phyloP scores from a whole-genome alignment of 169 alveolate genomes.

The Nephromyces sp. region DNA sequence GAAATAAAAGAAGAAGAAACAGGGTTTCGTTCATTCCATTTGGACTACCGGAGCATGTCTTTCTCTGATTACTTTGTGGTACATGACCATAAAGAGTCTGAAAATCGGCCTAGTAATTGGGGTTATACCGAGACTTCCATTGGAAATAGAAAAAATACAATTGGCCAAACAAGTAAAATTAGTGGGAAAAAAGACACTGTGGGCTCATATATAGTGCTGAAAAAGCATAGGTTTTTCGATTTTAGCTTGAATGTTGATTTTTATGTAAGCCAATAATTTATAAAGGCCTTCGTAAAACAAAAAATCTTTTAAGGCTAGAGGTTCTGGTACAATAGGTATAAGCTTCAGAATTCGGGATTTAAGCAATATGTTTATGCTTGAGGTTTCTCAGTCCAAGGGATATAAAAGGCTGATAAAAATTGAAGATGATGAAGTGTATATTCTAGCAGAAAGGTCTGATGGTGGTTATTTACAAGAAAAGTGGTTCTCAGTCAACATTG shows the following conservation, averaged over 20 bases:
- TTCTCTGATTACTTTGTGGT: slow-evolving; percentile 62
- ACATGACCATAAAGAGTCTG: slow-evolving; percentile 58
- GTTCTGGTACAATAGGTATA: slow-evolving; percentile 67
- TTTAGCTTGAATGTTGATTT: slow-evolving; percentile 52
- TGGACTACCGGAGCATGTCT: slow-evolving; percentile 59
- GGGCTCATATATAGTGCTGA: slow-evolving; percentile 67
- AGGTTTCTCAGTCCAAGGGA: slow-evolving; percentile 53
- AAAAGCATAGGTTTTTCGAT: slow-evolving; percentile 63
- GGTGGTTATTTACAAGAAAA: slow-evolving; percentile 57
- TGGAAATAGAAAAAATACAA: slow-evolving; percentile 51
- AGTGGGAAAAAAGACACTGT: slow-evolving; percentile 54
- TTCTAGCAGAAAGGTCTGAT: slow-evolving; percentile 52
- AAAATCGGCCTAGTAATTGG: slow-evolving; percentile 66
- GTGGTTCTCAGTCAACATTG: slow-evolving; percentile 53
- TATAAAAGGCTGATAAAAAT: slow-evolving; percentile 59
- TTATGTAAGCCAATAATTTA: slow-evolving; percentile 10
- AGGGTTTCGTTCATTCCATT: slow-evolving; percentile 52
- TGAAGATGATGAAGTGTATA: slow-evolving; percentile 58
- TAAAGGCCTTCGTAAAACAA: not conserved
- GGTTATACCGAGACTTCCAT: slow-evolving; percentile 71
- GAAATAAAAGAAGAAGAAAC: slow-evolving; percentile 54
- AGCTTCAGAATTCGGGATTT: slow-evolving; percentile 70
- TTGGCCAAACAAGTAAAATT: slow-evolving; percentile 67
- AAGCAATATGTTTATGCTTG: slow-evolving; percentile 65
- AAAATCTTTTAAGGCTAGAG: slow-evolving; percentile 34